Percentiles rank a stretch among this genome's conserved stretches.
Conservation (phyloP, 352 stramenopile species). For the Globisporangium okanoganense region DNA sequence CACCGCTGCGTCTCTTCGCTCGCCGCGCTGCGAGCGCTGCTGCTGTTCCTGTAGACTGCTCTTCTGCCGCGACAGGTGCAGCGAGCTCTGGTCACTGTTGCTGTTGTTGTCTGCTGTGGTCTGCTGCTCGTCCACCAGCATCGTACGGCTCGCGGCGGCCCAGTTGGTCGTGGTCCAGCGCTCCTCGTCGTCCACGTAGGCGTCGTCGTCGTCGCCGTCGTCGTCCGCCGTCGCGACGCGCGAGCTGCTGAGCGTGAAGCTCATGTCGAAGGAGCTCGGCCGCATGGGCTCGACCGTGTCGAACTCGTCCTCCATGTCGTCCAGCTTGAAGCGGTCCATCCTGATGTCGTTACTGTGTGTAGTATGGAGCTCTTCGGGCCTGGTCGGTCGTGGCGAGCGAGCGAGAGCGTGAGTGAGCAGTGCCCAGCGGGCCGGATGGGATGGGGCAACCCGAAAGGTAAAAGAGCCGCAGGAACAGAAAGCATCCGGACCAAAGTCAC, state of each 20-base stretch:
- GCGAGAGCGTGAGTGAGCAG: constrained; percentile 6
- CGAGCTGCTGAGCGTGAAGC: constrained; percentile 71
- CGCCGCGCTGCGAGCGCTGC: background rate
- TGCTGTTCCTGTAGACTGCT: constrained; percentile 1
- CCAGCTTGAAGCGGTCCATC: constrained; percentile 85
- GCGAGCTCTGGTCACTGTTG: constrained; percentile 5
- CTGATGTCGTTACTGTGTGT: background rate
- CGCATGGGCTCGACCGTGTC: constrained; percentile 83
- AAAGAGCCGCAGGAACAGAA: background rate
- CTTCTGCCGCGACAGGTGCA: constrained; percentile 9
- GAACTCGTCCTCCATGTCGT: constrained; percentile 76
- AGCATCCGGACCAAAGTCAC: background rate
- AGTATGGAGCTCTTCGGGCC: background rate
- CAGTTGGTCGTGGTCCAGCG: constrained; percentile 19
- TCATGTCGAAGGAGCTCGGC: constrained; percentile 87
- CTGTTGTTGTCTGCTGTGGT: background rate
- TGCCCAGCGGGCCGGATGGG: background rate
- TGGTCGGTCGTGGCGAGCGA: background rate
- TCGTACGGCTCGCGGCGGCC: constrained; percentile 11
- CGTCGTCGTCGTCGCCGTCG: constrained; percentile 21
- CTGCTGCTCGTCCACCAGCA: constrained; percentile 12
- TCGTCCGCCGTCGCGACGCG: constrained; percentile 20
- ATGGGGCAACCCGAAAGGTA: background rate
- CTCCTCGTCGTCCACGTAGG: constrained; percentile 19
- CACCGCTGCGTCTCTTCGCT: background rate